These are phyloP conservation scores for Heritiera fomes DNA, from an alignment of 345 rosid species.

Conservation along the genomic window DNA sequence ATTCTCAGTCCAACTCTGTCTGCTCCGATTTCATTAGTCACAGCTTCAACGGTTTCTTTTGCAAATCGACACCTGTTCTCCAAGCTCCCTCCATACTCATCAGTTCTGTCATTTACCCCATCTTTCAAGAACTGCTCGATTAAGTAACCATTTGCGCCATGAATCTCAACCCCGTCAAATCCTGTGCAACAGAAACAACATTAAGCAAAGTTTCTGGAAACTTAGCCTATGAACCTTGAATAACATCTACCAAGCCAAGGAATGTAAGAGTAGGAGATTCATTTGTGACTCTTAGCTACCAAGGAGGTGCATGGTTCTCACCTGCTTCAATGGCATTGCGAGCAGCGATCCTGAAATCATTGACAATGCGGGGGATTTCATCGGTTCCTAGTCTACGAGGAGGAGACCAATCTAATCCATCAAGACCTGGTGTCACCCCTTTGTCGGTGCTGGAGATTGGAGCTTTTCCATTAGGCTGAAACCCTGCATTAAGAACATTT, in stretches of 20 bases:
- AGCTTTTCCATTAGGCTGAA: no score
- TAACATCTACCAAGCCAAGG: no score
- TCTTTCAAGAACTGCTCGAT: slow-evolving; percentile 1
- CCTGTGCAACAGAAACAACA: neutral
- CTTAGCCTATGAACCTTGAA: no score
- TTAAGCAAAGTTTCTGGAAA: no score
- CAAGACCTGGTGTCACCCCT: no score
- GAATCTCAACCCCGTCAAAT: neutral
- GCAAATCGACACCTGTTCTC: neutral
- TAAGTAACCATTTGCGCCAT: neutral
- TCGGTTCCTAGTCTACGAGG: no score
- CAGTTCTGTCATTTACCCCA: neutral
- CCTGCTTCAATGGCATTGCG: neutral
- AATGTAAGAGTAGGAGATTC: no score
- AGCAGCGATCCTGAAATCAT: neutral
- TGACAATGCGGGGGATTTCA: neutral
- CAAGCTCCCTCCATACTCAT: neutral
- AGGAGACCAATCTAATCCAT: no score
- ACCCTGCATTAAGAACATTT: no score
- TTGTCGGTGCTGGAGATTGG: no score
- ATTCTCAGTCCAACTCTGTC: slow-evolving; percentile 66
- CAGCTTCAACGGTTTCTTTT: neutral
- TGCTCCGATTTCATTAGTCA: slow-evolving; percentile 29
- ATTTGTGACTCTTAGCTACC: no score
- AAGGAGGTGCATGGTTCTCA: no score